A percentile compares a stretch with the other conserved stretches of the same genome.
These are phyloP conservation scores for Cucurbita argyrosperma DNA, from an alignment of 306 rosid genomes.

Conservation along the genomic window DNA sequence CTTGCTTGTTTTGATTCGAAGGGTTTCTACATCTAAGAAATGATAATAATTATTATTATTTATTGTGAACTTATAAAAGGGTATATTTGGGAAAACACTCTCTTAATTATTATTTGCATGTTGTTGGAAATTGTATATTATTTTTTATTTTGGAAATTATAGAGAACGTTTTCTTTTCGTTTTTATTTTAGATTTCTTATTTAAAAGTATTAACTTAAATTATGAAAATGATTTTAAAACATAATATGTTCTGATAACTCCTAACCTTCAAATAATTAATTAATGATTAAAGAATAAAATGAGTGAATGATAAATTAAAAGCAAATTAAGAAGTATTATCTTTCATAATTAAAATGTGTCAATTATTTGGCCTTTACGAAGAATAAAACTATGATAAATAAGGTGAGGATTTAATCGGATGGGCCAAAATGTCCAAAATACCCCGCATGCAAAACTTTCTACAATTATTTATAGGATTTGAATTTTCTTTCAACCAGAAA, in stretches of 20 bases:
- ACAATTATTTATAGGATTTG: background rate
- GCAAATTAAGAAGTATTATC: background rate
- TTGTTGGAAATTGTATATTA: too few relatives aligned
- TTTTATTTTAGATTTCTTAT: too few relatives aligned
- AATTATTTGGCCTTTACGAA: background rate
- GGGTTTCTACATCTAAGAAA: constrained; percentile 68
- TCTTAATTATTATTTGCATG: background rate
- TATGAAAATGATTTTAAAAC: too few relatives aligned
- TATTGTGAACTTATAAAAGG: background rate
- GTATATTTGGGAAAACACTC: background rate
- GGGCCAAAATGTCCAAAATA: background rate
- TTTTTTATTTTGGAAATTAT: too few relatives aligned
- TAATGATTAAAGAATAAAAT: background rate
- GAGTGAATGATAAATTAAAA: background rate
- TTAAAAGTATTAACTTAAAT: too few relatives aligned
- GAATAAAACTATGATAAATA: background rate
- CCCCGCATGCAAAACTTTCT: background rate
- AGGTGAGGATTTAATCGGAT: background rate
- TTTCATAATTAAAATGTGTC: background rate
- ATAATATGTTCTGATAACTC: too few relatives aligned
- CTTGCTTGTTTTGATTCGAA: constrained; percentile 58
- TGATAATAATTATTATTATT: background rate
- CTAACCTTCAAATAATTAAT: background rate
- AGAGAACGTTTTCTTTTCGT: too few relatives aligned
- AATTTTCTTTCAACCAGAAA: background rate